Conservation (phyloP, 345 rosid species). For the Syzygium grande region DNA sequence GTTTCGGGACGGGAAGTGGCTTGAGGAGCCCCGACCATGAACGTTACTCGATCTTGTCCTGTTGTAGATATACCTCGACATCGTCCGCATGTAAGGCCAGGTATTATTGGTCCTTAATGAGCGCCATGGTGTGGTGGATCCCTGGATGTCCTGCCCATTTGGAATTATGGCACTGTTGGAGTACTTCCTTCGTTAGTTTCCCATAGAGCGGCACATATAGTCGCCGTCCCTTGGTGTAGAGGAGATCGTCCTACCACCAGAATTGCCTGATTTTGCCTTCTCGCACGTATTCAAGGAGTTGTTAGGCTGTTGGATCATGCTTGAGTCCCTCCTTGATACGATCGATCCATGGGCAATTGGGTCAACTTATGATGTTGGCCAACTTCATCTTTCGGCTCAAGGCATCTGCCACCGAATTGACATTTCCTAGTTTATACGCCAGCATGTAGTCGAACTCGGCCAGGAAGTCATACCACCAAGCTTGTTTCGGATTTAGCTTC, state of each 20-base stretch:
- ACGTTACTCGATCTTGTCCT: background rate
- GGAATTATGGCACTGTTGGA: background rate
- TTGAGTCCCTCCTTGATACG: background rate
- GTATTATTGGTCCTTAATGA: background rate
- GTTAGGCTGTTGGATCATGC: background rate
- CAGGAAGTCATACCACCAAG: no score
- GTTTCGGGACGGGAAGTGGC: accelerated
- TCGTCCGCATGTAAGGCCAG: background rate
- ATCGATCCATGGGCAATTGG: background rate
- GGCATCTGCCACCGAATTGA: background rate
- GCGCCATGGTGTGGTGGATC: background rate
- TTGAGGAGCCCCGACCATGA: accelerated
- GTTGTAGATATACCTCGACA: background rate
- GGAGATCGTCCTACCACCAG: background rate
- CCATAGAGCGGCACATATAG: background rate
- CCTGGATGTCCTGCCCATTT: background rate
- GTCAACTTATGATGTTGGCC: background rate
- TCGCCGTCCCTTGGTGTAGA: background rate
- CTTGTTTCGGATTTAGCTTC: no score
- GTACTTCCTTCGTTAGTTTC: background rate
- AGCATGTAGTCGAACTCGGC: no score
- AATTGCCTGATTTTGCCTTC: background rate
- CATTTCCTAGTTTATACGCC: background rate
- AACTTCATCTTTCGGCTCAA: background rate
- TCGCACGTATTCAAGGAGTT: background rate